Base-by-base conservation (phyloP, 345 rosid species). In the Citrus medica region DNA sequence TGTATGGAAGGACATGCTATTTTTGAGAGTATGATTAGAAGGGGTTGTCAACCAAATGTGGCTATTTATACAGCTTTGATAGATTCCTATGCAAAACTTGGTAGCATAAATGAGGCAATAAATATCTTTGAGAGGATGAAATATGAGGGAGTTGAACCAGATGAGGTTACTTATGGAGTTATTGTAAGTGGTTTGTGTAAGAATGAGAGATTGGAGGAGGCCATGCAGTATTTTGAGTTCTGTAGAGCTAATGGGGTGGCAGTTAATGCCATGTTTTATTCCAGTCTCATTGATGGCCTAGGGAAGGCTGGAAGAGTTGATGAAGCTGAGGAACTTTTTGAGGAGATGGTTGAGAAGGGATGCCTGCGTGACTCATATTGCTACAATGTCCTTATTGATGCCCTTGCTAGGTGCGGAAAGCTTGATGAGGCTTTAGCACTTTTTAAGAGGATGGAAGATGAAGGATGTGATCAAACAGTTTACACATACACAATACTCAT, bases 281-380 rank as follows among this genome's bases (percentile, higher is more conserved):
- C 93, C 76, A 87, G 93, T 84, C 90, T 95, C 33, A 92, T 93
- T 22, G 96, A 90, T 74, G 94, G 97, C 60, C 83, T 93, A 24
- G 99, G 99, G n/a, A 93, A 95, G 88, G 92, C 88, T 3, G 97
- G 98, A 35, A 77, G 91, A 63, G 86, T 92, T 21, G 87, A 89
- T 70, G 96, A 91, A 83, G 99, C 99, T 32, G 89, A 89, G 84
- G 83, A 79, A 70, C 85, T 95, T 63, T 93, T 95, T 25, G 88
- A 91, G 76, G 90, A 94, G 78, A 95, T 95, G 99, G 79, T 77
- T 24, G 83, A 83, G 56, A 86, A 84, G 69, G 94, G 93, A 64
- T 92, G 90, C 75, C 85, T 88, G 0, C 84, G 83, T 8, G 99
- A 95, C 86, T 89, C 97, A 9, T 89, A 91, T 79, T 91, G 98